These are phyloP conservation scores for Pyrrhoderma noxium DNA, from an alignment of 1,284 basidiomycete genomes.

Conservation along the genomic window DNA sequence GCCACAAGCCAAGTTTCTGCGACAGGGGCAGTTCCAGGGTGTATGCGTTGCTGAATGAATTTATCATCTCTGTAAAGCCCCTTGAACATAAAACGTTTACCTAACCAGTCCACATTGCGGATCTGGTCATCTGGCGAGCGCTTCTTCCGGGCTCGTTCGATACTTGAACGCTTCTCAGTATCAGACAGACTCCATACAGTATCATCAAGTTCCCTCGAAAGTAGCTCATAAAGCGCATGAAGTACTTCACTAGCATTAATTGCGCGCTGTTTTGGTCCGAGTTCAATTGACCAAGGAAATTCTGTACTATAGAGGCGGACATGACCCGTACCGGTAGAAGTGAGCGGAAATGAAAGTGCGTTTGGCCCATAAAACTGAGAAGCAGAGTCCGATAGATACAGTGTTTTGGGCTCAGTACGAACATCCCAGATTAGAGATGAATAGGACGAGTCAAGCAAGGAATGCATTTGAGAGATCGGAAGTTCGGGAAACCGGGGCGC, in stretches of 20 bases:
- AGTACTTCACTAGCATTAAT: conserved; percentile 19
- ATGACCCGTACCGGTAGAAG: conserved; percentile 17
- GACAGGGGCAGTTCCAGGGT: conserved; percentile 16
- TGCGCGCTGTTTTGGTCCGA: conserved; percentile 18
- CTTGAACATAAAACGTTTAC: conserved; percentile 21
- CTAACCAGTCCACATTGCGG: conserved; percentile 20
- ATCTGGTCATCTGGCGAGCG: conserved; percentile 11
- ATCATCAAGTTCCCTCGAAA: conserved; percentile 18
- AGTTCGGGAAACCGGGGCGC: background rate
- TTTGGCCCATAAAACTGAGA: conserved; percentile 14
- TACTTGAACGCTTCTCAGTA: conserved; percentile 18
- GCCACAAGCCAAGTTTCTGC: conserved; percentile 20
- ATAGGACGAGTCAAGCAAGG: conserved; percentile 9
- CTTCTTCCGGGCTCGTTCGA: conserved; percentile 14
- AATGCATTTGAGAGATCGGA: conserved; percentile 9
- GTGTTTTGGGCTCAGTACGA: conserved; percentile 13
- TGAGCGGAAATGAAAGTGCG: conserved; percentile 17
- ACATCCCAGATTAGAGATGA: conserved; percentile 20
- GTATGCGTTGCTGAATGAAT: conserved; percentile 12
- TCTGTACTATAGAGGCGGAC: conserved; percentile 19
- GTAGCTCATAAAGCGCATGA: conserved; percentile 18
- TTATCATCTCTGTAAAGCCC: conserved; percentile 19
- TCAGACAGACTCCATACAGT: conserved; percentile 19
- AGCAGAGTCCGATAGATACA: conserved; percentile 5
- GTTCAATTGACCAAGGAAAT: conserved; percentile 20